phyloP scores from a whole-genome alignment of 306 rosid species.

The Medicago lupulina region DNA sequence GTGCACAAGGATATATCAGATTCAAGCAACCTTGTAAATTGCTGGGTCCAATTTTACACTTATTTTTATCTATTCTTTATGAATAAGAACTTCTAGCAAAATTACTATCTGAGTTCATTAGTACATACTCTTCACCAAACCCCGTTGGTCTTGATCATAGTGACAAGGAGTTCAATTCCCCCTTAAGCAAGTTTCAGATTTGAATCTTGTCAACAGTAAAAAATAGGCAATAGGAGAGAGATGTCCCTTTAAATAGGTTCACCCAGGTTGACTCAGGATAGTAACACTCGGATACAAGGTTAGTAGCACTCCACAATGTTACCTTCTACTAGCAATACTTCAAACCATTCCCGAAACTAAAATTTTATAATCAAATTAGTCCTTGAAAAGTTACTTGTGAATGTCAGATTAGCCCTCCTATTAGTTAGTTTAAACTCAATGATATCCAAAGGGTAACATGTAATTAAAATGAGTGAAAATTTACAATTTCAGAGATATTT shows the following conservation, averaged over 20 bases:
- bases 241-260: neutral
- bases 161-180: neutral
- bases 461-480: neutral
- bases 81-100: slow-evolving; percentile 27
- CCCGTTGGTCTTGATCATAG: neutral
- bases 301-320: neutral
- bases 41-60: neutral
- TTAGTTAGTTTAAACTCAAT: neutral
- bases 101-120: slow-evolving; percentile 18
- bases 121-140: slow-evolving; percentile 16
- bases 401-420: neutral
- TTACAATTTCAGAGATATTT: neutral
- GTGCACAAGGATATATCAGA: slow-evolving; percentile 9
- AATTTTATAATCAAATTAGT: neutral
- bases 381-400: neutral
- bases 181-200: neutral
- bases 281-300: neutral
- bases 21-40: slow-evolving; percentile 21
- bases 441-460: neutral
- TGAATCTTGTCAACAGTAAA: neutral
- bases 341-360: neutral
- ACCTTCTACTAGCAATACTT: neutral
- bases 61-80: neutral
- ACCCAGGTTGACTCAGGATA: neutral
- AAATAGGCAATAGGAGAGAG: neutral